Evolutionary conservation across 768 basidiomycete species (phyloP).

Genomic region (Tricholoma flavovirens): DNA sequence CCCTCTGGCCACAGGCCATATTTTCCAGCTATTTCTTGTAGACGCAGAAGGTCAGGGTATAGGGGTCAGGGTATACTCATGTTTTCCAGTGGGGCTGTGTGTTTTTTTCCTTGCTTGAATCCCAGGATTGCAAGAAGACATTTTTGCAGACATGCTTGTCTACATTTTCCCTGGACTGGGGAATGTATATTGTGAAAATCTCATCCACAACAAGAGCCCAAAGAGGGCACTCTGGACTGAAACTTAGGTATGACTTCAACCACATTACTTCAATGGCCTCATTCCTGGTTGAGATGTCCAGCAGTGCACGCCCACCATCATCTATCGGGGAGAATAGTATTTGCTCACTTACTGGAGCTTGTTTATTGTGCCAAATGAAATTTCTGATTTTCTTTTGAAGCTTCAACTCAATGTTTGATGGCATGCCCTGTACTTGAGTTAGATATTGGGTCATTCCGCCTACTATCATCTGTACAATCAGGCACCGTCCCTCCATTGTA

Average conservation of each 20-base stretch:
- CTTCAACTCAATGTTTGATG: slow-evolving; percentile 14
- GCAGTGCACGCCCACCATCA: slow-evolving; percentile 19
- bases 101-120: neutral
- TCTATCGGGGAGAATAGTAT: slow-evolving; percentile 12
- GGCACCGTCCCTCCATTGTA: slow-evolving; percentile 20
- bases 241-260: slow-evolving; percentile 18
- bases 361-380: slow-evolving; percentile 23
- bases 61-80: too few relatives aligned
- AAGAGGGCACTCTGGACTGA: slow-evolving; percentile 12
- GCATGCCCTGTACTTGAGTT: slow-evolving; percentile 32
- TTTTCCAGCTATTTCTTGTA: slow-evolving; percentile 17
- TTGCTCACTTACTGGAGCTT: slow-evolving; percentile 12
- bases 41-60: slow-evolving; percentile 4
- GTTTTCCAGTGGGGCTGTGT: too few relatives aligned
- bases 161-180: neutral
- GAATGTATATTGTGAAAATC: slow-evolving; percentile 8
- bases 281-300: slow-evolving; percentile 22
- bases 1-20: slow-evolving; percentile 13
- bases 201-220: slow-evolving; percentile 26
- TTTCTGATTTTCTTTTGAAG: slow-evolving; percentile 15
- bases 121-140: slow-evolving; percentile 25
- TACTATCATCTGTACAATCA: slow-evolving; percentile 21
- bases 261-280: slow-evolving; percentile 22
- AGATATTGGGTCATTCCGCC: slow-evolving; percentile 31
- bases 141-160: slow-evolving; percentile 8